Percentiles rank a stretch among this genome's conserved stretches.
These are phyloP conservation scores for Aureobasidium vineae DNA, from an alignment of 2,329 filamentous ascomycete genomes.

Conservation along the genomic window DNA sequence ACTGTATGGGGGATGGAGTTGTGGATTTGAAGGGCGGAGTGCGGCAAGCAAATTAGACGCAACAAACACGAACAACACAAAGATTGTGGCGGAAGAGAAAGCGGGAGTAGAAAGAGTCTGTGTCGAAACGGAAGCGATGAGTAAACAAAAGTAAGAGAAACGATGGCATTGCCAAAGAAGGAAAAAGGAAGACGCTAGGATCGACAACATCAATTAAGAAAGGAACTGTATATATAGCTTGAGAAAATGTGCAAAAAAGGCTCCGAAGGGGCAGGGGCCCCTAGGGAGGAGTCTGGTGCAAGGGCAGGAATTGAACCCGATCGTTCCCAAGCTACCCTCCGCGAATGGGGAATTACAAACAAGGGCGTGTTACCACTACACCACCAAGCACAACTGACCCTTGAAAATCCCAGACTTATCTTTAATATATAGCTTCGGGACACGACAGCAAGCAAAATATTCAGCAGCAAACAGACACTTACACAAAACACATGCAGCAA, in stretches of 20 bases:
- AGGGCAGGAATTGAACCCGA: background rate
- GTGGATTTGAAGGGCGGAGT: background rate
- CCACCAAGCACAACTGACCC: background rate
- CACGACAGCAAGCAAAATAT: background rate
- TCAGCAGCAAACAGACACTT: background rate
- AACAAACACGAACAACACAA: background rate
- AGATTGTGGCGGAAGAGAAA: background rate
- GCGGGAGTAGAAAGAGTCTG: background rate
- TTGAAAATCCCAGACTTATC: background rate
- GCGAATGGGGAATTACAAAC: background rate
- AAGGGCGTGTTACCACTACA: background rate
- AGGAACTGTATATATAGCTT: background rate
- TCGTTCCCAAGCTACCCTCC: constrained; percentile 1
- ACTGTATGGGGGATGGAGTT: background rate
- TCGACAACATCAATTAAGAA: background rate
- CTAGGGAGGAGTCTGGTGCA: background rate
- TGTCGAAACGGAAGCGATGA: background rate
- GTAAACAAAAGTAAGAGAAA: background rate
- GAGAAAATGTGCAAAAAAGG: background rate
- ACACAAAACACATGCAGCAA: background rate
- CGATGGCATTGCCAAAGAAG: background rate
- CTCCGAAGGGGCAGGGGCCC: background rate
- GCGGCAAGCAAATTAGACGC: background rate
- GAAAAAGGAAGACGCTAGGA: background rate
- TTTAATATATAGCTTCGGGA: background rate